Evolutionary conservation across 2,329 filamentous ascomycete genomes (phyloP), one percentile per base, ranked within the genome.

Genomic region (Paramyrothecium roridum): DNA sequence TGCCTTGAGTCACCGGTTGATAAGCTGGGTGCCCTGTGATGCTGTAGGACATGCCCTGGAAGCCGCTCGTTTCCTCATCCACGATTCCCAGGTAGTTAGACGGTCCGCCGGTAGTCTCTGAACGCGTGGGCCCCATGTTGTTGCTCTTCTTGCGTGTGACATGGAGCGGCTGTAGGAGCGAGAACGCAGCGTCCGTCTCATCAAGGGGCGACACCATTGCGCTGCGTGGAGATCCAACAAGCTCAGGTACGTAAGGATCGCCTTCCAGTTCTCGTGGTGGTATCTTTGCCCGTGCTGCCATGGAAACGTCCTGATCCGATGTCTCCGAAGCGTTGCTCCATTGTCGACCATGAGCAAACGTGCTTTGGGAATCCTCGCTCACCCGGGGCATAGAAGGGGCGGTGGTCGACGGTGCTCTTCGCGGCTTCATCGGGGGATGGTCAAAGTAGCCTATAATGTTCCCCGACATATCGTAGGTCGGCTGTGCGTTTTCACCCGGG

Each of bases 11-110:
- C 6, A 58, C 57, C 30, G 62, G 60, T 2, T 56, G 57, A n/a
- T 58, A 70, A 0, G 62, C 66, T 1, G 70, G 80, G 62, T 80
- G 73, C 0, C 79, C 78, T 4, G 67, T 71, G 10, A 70, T 70
- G 1, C 67, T 64, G 50, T 75, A 64, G 3, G 63, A 54, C 2
- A 77, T 72, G 1, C 79, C 79, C 54, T 80, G 76, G 40, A 78
- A 74, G 3, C 79, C 79, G 52, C 81, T 78, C 52, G 79, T 69
- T 55, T 79, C 76, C 61, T 82, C 79, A 48, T 65, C 70, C 33
- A 80, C 75, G 2, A 64, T 61, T 19, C 60, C 62, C 33, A 70
- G 56, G 37, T 60, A 52, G 6, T 16, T 43, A 8, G 37, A 43
- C 37, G 4, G 37, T 16, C 37, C 37, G 13, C 7, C 37, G 4